Evolutionary conservation across 495 filamentous ascomycete genomes (phyloP).

Genomic region (Wilcoxina mikolae): DNA sequence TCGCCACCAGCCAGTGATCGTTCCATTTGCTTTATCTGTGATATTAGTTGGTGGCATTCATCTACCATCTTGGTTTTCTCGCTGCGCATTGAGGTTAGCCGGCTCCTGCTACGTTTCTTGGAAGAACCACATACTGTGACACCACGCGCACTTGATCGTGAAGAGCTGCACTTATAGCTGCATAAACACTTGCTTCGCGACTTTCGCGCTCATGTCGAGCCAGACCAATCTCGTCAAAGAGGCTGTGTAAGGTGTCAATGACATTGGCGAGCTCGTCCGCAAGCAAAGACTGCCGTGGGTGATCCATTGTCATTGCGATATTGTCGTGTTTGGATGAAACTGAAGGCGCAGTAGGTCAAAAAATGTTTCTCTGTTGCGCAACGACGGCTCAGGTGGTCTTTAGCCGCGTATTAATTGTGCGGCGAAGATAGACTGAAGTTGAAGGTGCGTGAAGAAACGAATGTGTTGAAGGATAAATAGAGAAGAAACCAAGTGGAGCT

Average conservation of each 20-base stretch:
- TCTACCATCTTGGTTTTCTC: conserved; percentile 75
- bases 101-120: conserved; percentile 70
- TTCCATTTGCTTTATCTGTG: conserved; percentile 83
- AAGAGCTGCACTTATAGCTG: conserved; percentile 20
- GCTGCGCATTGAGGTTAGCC: conserved; percentile 31
- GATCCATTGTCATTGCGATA: not conserved
- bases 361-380: too few species aligned
- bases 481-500: too few species aligned
- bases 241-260: conserved; percentile 48
- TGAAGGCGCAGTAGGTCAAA: too few species aligned
- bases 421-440: too few species aligned
- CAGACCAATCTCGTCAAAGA: conserved; percentile 95
- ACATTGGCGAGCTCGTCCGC: conserved; percentile 15
- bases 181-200: conserved; percentile 62
- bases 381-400: too few species aligned
- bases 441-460: too few species aligned
- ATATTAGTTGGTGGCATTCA: conserved; percentile 74
- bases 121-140: conserved; percentile 31
- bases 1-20: conserved; percentile 65
- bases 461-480: too few species aligned
- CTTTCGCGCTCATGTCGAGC: conserved; percentile 75
- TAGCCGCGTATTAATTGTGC: too few species aligned
- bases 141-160: conserved; percentile 28
- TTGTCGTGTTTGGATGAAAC: too few species aligned
- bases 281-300: conserved; percentile 5